Evolutionary conservation across 2,329 filamentous ascomycete genomes (phyloP), one percentile per base, ranked within the genome.

Genomic region (Apiospora phragmitis): DNA sequence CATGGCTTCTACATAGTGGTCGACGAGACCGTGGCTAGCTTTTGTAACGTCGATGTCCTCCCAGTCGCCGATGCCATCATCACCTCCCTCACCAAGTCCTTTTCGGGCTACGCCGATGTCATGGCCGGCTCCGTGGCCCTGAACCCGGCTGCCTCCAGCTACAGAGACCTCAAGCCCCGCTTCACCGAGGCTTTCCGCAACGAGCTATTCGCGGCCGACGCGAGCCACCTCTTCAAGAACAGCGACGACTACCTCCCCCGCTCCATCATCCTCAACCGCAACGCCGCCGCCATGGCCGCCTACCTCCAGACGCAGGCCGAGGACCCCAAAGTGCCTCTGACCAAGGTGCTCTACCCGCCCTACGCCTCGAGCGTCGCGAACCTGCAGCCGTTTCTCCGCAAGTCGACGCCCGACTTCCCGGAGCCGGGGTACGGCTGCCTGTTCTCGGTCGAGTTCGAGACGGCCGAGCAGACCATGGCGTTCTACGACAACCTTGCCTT

Each of bases 381-480:
- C 66, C 72, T 75, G 12, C 7, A 41, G 70, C 41, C 69, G 4
- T 77, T 83, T 72, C 75, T 82, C 74, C 80, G 84, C 3, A 78
- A 70, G 4, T 69, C 79, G 72, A 81, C 85, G 0, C 59, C 78
- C 0, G 86, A 87, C 1, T 84, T 89, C 70, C 81, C 79, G 6
- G 74, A 76, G 0, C 86, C 87, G 0, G 88, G 88, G 0, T 87
- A 88, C 74, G 88, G 88, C 2, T 89, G 86, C 73, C 83, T 90
- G 1, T 76, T 90, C 18, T 85, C 79, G 11, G 78, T 90, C 38
- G 85, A 89, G 62, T 86, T 90, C 65, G 78, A 80, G 14, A 80
- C 74, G n/a, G 71, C 84, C 0, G 80, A 80, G 5, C 71, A 79
- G 0, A 81, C 86, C 0, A 76, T 72, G 3, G 82, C 83, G 0